These are phyloP conservation scores for Didymosphaeria variabile DNA, from an alignment of 2,329 filamentous ascomycete species.

Conservation along the genomic window DNA sequence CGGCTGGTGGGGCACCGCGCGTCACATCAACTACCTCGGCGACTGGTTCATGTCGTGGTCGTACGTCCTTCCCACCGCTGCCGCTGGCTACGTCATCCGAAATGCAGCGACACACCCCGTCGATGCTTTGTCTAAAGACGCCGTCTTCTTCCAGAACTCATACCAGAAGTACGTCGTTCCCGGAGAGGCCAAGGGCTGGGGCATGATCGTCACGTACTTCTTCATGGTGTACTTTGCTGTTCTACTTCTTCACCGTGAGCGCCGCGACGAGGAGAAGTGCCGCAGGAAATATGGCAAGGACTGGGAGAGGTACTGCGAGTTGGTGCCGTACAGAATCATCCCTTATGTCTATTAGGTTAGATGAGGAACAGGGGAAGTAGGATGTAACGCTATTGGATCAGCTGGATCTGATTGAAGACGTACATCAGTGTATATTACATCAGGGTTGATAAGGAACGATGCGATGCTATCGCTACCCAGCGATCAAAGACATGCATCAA, in stretches of 20 bases:
- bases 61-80: constrained; percentile 84
- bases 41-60: constrained; percentile 96
- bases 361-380: not conserved
- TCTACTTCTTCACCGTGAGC: constrained; percentile 84
- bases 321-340: constrained; percentile 82
- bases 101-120: constrained; percentile 52
- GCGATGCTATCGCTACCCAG: constrained; percentile 35
- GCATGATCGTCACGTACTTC: constrained; percentile 91
- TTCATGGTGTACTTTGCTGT: constrained; percentile 92
- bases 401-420: constrained; percentile 37
- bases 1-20: constrained; percentile 92
- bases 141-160: constrained; percentile 62
- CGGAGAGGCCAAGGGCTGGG: constrained; percentile 80
- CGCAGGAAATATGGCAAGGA: constrained; percentile 89
- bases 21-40: constrained; percentile 95
- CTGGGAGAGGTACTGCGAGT: constrained; percentile 87
- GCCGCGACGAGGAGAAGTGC: constrained; percentile 91
- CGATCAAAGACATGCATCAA: constrained; percentile 20
- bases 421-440: constrained; percentile 18
- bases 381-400: constrained; percentile 38
- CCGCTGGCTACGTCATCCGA: constrained; percentile 80
- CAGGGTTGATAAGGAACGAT: not conserved
- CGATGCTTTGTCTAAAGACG: constrained; percentile 56
- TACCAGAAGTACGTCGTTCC: constrained; percentile 73
- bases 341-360: constrained; percentile 78